A percentile compares a stretch with the other conserved stretches of the same genome.
Conservation (phyloP, 2,329 filamentous ascomycete genomes). For the Aspergillaceae sp. region DNA sequence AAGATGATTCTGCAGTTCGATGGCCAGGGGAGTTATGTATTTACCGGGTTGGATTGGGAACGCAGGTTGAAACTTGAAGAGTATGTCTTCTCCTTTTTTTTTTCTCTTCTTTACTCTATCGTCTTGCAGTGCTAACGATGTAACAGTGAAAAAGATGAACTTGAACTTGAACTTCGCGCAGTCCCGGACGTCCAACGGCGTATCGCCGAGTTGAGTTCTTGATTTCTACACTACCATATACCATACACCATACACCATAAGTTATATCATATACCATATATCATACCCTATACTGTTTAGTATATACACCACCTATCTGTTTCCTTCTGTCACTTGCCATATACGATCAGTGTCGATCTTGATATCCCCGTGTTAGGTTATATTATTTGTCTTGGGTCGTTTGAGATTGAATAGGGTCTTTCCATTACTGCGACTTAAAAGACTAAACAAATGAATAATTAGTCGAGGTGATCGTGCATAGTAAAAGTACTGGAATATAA, state of each 20-base stretch:
- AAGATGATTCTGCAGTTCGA: conserved; percentile 92
- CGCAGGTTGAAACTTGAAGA: conserved; percentile 78
- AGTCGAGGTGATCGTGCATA: conserved; percentile 1
- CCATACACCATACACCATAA: not conserved
- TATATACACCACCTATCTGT: no score
- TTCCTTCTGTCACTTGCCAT: no score
- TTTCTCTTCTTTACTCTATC: not conserved
- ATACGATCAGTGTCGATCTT: no score
- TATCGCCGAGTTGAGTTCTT: conserved; percentile 64
- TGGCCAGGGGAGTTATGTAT: conserved; percentile 83
- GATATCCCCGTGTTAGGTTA: no score
- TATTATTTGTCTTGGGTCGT: no score
- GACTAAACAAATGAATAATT: not conserved
- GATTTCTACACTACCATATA: conserved; percentile 9
- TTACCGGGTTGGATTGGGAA: conserved; percentile 83
- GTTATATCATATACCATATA: no score
- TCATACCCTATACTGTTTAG: no score
- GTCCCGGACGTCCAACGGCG: conserved; percentile 83
- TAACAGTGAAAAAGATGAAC: conserved; percentile 73
- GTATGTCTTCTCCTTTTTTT: conserved; percentile 32
- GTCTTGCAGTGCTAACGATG: conserved; percentile 7
- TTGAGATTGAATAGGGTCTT: no score
- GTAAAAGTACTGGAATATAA: no score
- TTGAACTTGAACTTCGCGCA: conserved; percentile 74
- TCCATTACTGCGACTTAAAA: not conserved